Percentiles rank a stretch among this genome's conserved stretches.
These are phyloP conservation scores for Physcia stellaris DNA, from an alignment of 495 filamentous ascomycete species.

Conservation along the genomic window DNA sequence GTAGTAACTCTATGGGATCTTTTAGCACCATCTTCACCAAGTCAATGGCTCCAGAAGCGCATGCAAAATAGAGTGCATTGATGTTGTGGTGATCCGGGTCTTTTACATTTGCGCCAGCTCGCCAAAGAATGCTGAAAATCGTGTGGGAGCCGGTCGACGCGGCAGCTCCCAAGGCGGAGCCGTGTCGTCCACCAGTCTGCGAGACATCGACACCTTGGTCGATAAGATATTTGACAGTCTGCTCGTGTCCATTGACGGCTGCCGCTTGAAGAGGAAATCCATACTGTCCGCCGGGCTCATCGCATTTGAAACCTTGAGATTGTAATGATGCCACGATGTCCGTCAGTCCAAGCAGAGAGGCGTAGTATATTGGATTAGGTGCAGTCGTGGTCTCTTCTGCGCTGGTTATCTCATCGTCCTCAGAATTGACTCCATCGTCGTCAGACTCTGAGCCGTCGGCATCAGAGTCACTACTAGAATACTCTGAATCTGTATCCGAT, in stretches of 20 bases:
- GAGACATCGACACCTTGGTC: constrained; percentile 5
- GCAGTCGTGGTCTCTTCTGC: neutral
- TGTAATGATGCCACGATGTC: constrained; percentile 8
- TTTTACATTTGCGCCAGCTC: neutral
- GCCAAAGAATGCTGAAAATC: neutral
- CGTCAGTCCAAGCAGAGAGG: constrained; percentile 8
- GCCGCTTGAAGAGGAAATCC: constrained; percentile 7
- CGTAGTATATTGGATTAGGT: constrained; percentile 9
- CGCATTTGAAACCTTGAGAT: constrained; percentile 4
- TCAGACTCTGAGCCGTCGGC: no score
- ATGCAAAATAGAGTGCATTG: constrained; percentile 1
- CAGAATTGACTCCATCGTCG: neutral
- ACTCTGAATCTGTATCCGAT: neutral
- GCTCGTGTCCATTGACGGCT: constrained; percentile 1
- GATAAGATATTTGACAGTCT: constrained; percentile 6
- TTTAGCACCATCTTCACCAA: neutral
- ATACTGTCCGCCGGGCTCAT: constrained; percentile 3
- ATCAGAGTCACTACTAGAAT: neutral
- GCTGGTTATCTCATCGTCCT: neutral
- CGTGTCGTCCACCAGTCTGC: constrained; percentile 1
- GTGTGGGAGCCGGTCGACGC: constrained; percentile 1
- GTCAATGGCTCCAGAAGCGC: neutral
- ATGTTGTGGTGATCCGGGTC: neutral
- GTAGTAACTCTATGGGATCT: neutral
- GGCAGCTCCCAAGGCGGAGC: constrained; percentile 3